Evolutionary conservation across 805 yeast species (phyloP).

Genomic region (Komagataella phaffii): DNA sequence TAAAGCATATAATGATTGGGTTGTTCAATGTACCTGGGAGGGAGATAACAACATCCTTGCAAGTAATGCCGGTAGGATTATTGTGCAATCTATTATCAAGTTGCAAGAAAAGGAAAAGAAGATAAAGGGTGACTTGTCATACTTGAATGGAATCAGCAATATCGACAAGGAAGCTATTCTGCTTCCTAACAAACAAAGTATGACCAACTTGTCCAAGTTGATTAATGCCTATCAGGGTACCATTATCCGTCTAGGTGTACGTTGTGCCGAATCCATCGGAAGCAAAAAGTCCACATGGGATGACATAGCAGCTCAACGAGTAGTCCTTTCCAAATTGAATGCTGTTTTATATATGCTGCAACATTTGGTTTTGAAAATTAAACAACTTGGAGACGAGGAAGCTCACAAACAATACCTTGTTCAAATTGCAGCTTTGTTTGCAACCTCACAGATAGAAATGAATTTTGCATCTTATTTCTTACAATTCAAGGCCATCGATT

Average conservation of each 20-base stretch:
- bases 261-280: constrained; percentile 18
- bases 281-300: constrained; percentile 28
- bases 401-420: constrained; percentile 35
- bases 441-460: constrained; percentile 46
- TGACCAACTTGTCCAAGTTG: constrained; percentile 17
- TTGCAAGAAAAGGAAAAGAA: constrained; percentile 24
- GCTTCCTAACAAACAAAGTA: constrained; percentile 16
- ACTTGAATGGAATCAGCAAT: constrained; percentile 18
- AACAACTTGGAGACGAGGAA: constrained; percentile 16
- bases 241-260: constrained; percentile 23
- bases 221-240: constrained; percentile 25
- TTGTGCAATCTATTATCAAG: constrained; percentile 34
- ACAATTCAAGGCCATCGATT: constrained; percentile 42
- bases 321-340: constrained; percentile 33
- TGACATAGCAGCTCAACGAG: constrained; percentile 29
- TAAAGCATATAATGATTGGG: constrained; percentile 83
- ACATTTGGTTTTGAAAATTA: constrained; percentile 21
- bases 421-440: constrained; percentile 47
- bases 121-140: constrained; percentile 32
- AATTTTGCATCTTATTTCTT: constrained; percentile 60
- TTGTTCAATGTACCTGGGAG: constrained; percentile 98
- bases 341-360: constrained; percentile 34
- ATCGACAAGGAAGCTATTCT: constrained; percentile 15
- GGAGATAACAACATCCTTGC: constrained; percentile 88
- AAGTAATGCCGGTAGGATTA: constrained; percentile 72